Evolutionary conservation across 1,139 yeast species (phyloP), one percentile per base, ranked within the genome.

Genomic region (Taphrina wiesneri): DNA sequence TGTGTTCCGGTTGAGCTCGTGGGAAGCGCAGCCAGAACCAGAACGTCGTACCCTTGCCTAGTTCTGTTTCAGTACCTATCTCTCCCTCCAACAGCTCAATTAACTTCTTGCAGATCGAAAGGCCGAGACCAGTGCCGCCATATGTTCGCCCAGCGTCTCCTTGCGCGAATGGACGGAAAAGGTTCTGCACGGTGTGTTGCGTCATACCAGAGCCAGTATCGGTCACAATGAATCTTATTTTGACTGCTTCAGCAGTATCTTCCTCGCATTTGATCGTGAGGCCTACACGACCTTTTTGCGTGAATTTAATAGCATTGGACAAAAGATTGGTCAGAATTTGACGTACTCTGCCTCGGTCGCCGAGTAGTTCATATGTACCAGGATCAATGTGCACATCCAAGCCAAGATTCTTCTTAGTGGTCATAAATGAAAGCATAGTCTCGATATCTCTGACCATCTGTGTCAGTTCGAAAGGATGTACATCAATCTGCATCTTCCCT

Each of bases 321-420:
- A 90, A 93, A 68, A 91, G 78, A 72, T 91, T 91, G 90, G 90
- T 89, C 26, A 90, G 86, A 65, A 91, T 87, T 76, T 91, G 97
- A 64, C 90, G 86, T 49, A 91, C 86, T 74, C 97, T 79, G 74
- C 90, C 89, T 4, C 95, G 85, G 75, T 91, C 97, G 15, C 96
- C 97, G 76, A 86, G 80, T 72, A 83, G 83, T 73, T 85, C 89
- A 0, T 88, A 87, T 6, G 63, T 47, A 2, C 63, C 65, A 4
- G 63, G 61, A 13, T 45, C 61, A 15, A 60, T 46, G 30, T 59
- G 43, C 30, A 59, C 52, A 1, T 61, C 28, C 13, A 67, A 49
- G 21, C 56, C 62, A 7, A 67, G 65, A 9, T 34, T 41, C 56
- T 67, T 67, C 46, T 46, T 41, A 3, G 65, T 25, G 6, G 67